These are phyloP conservation scores for Flagelloscypha sp. DNA, from an alignment of 768 basidiomycete species.

Conservation along the genomic window DNA sequence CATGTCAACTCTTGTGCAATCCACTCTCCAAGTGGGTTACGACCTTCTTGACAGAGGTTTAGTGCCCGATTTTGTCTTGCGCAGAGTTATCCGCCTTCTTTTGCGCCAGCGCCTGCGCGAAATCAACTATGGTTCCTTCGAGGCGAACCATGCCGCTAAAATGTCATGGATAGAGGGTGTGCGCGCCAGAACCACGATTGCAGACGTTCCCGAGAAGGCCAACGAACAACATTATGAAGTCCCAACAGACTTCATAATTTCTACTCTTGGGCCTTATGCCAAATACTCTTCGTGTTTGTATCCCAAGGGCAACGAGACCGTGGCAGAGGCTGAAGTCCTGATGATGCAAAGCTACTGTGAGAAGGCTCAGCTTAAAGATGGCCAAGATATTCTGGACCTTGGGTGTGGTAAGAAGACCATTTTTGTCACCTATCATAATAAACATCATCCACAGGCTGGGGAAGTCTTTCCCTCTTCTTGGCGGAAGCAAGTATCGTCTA, in stretches of 20 bases:
- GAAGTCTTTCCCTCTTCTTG: conserved; percentile 59
- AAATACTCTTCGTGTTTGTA: conserved; percentile 66
- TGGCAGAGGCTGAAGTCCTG: conserved; percentile 55
- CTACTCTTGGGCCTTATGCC: conserved; percentile 55
- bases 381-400: conserved; percentile 55
- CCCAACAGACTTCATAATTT: conserved; percentile 52
- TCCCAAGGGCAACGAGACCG: conserved; percentile 48
- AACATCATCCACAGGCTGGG: conserved; percentile 41
- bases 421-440: conserved; percentile 1
- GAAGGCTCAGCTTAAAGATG: conserved; percentile 55
- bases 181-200: conserved; percentile 41
- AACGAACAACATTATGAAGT: conserved; percentile 76
- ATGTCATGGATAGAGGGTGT: conserved; percentile 59
- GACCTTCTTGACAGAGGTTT: conserved; percentile 35
- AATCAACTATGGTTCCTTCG: conserved; percentile 51
- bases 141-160: conserved; percentile 55
- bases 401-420: conserved; percentile 45
- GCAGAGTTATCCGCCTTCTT: conserved; percentile 38
- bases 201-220: conserved; percentile 55
- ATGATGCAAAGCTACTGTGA: conserved; percentile 63
- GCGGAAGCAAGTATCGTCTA: conserved; percentile 34
- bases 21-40: conserved; percentile 30
- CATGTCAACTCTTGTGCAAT: no score
- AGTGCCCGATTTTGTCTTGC: conserved; percentile 51
- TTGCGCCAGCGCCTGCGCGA: conserved; percentile 48